Conservation (phyloP, 257 asterid genomes). For the Capsicum rhomboideum region DNA sequence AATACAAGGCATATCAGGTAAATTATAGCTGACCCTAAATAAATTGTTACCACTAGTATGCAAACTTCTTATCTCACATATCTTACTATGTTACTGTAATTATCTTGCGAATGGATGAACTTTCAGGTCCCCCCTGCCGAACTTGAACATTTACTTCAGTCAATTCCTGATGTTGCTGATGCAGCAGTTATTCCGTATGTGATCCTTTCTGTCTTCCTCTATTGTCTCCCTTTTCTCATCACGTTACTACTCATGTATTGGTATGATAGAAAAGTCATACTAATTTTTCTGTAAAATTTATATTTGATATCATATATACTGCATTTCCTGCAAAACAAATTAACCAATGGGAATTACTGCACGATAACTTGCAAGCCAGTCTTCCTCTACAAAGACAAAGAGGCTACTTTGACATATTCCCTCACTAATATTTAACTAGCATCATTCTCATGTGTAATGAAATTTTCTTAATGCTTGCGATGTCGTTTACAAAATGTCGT, state of each 20-base stretch:
- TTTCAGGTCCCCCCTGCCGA: conserved; percentile 96
- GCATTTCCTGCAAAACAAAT: not conserved
- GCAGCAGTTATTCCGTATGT: conserved; percentile 97
- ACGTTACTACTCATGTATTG: not conserved
- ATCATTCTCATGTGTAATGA: not conserved
- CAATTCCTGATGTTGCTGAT: conserved; percentile 73
- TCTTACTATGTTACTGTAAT: not conserved
- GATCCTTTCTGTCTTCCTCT: not conserved
- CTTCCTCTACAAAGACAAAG: not conserved
- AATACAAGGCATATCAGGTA: conserved; percentile 94
- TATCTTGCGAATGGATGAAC: conserved; percentile 1
- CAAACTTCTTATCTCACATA: not conserved
- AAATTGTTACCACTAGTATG: not conserved
- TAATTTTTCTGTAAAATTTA: not conserved
- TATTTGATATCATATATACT: not conserved
- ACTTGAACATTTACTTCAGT: conserved; percentile 78
- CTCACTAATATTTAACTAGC: not conserved
- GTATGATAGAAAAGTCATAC: not conserved
- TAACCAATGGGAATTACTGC: not conserved
- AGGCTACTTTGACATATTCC: not conserved
- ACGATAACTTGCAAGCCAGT: not conserved
- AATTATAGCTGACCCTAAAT: not conserved
- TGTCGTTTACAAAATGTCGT: not conserved
- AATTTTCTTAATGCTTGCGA: not conserved
- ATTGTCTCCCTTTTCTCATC: not conserved